These are phyloP conservation scores for Leccinellum albellum DNA, from an alignment of 768 basidiomycete genomes.

Conservation along the genomic window DNA sequence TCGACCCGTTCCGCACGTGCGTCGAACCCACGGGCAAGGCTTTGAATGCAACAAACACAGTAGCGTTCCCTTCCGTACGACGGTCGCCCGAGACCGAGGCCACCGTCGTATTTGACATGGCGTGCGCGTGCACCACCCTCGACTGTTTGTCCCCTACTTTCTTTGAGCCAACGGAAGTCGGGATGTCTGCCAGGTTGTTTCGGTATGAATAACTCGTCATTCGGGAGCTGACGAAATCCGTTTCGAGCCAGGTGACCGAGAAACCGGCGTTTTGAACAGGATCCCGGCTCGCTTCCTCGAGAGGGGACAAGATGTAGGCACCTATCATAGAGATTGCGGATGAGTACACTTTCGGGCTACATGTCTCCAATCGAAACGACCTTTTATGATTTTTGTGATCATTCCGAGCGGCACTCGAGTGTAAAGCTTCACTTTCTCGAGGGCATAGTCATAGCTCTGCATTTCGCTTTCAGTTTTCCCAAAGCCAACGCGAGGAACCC, in stretches of 20 bases:
- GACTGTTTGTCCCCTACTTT: slow-evolving; percentile 20
- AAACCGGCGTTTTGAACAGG: slow-evolving; percentile 88
- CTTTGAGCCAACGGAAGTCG: slow-evolving; percentile 1
- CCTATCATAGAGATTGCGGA: slow-evolving; percentile 42
- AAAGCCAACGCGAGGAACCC: not conserved
- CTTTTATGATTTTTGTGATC: slow-evolving; percentile 74
- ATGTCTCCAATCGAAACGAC: not conserved
- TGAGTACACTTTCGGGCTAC: not conserved
- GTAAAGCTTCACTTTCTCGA: slow-evolving; percentile 88
- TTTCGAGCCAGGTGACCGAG: slow-evolving; percentile 70
- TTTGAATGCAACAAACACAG: slow-evolving; percentile 72
- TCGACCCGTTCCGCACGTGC: slow-evolving; percentile 38
- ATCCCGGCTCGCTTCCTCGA: slow-evolving; percentile 90
- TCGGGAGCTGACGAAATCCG: slow-evolving; percentile 64
- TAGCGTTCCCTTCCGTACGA: slow-evolving; percentile 31
- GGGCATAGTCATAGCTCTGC: slow-evolving; percentile 89
- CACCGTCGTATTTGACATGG: slow-evolving; percentile 30
- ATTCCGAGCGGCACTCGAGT: slow-evolving; percentile 85
- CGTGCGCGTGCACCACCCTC: slow-evolving; percentile 23
- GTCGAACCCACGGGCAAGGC: slow-evolving; percentile 70
- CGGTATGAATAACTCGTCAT: slow-evolving; percentile 82
- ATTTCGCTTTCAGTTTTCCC: slow-evolving; percentile 1
- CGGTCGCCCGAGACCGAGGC: slow-evolving; percentile 31
- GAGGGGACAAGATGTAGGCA: slow-evolving; percentile 90
- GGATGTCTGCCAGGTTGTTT: slow-evolving; percentile 49